Evolutionary conservation across 257 asterid species (phyloP), one percentile per base, ranked within the genome.

Genomic region (Nicotiana otophora): DNA sequence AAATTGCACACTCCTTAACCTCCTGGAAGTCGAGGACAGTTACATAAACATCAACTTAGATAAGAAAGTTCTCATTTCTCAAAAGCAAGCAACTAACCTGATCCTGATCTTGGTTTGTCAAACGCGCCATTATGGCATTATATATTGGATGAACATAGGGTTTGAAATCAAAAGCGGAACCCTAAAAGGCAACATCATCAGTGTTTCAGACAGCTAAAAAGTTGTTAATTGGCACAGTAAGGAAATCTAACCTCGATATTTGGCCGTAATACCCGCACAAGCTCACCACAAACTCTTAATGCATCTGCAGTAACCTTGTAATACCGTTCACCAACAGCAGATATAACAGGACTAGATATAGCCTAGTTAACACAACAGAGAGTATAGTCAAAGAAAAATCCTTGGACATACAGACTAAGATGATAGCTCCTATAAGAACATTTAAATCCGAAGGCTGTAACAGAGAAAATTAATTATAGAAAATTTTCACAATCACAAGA

Each of bases 231-330:
- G 64, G 74, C 31, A 19, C 66, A 84, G 83, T 78, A 63, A 83
- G 79, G 72, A 70, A 77, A 72, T 30, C 85, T 46, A 65, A 94
- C 99, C 97, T 92, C 91, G 83, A 93, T 86, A 84, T 88, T 89
- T 83, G 99, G 98, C 54, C 99, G 96, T 82, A 94, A 91, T 48
- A 94, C 97, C 51, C 98, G 97, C 57, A 96, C 96, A 85, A 96
- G 97, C 89, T 96, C 99, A 86, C 99, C 98, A 70, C 98, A 96
- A 60, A 90, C 99, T 90, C 98, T 88, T 80, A 96, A 89, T 53
- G 99, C 99, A 84, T 96, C 99, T 74, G 99, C 99, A 33, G 98
- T 94, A 87, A 96, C 98, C 85, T 96, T 96, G 87, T 96, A 96
- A 87, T 96, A 96, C 69, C 98, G 92, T 86, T 96, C 99, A 79